phyloP scores from a whole-genome alignment of 1,284 basidiomycete genomes.

The Ustilago vetiveriae region DNA sequence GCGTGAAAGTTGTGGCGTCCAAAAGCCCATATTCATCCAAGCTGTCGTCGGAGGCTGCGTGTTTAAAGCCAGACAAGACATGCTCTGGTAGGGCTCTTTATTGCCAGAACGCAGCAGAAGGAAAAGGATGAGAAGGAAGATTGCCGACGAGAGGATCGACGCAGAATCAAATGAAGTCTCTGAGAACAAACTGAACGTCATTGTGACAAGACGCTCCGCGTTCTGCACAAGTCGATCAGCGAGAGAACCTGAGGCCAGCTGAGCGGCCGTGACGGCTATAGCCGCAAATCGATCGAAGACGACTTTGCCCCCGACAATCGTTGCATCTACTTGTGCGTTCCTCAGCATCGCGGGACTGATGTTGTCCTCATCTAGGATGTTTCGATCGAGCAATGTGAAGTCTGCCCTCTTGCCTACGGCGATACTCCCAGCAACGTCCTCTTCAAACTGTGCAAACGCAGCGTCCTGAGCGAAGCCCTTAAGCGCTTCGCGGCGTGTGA shows the following conservation, averaged over 20 bases:
- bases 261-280: too few relatives aligned
- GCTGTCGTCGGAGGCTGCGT: conserved; percentile 39
- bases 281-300: conserved; percentile 71
- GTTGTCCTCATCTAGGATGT: conserved; percentile 74
- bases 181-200: not conserved
- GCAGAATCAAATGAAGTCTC: not conserved
- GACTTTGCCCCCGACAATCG: conserved; percentile 80
- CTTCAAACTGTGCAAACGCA: conserved; percentile 85
- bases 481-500: conserved; percentile 76
- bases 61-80: conserved; percentile 42
- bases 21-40: conserved; percentile 63
- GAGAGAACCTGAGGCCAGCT: conserved; percentile 4
- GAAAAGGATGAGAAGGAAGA: conserved; percentile 9
- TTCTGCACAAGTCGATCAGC: not conserved
- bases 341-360: conserved; percentile 75
- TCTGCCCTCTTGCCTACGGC: conserved; percentile 82
- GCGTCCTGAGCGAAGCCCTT: conserved; percentile 83
- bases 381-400: conserved; percentile 80
- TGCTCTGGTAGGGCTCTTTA: conserved; percentile 22
- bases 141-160: conserved; percentile 3
- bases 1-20: conserved; percentile 24
- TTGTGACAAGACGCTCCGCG: not conserved
- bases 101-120: conserved; percentile 4
- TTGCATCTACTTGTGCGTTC: conserved; percentile 77
- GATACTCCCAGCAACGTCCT: conserved; percentile 74